Percentiles rank a stretch among this genome's conserved stretches.
phyloP scores from a whole-genome alignment of 2,329 filamentous ascomycete genomes.

The Diaporthe eres region DNA sequence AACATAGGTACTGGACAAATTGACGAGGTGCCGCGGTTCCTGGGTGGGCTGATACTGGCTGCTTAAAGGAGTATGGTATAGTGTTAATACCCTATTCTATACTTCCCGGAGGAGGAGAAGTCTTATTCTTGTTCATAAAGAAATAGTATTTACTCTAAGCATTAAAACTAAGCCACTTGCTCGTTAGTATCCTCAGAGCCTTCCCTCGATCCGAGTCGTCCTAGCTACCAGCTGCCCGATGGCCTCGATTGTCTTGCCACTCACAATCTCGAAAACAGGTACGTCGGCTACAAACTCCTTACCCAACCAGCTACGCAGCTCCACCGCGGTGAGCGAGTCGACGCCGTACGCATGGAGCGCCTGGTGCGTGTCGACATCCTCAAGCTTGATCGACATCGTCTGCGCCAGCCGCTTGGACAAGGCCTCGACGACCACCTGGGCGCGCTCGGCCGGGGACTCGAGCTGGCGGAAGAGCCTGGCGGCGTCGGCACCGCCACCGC shows the following conservation, averaged over 20 bases:
- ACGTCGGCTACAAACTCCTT: conserved; percentile 52
- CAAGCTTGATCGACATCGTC: conserved; percentile 49
- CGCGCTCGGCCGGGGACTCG: conserved; percentile 5
- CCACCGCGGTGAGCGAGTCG: conserved; percentile 59
- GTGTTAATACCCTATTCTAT: too few relatives aligned
- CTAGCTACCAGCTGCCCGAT: not conserved
- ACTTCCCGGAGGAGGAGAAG: too few relatives aligned
- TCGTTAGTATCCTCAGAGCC: too few relatives aligned
- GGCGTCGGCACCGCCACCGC: conserved; percentile 12
- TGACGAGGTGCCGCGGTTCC: too few relatives aligned
- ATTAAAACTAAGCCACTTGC: too few relatives aligned
- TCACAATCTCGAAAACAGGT: conserved; percentile 55
- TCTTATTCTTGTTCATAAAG: too few relatives aligned
- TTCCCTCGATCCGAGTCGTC: not conserved
- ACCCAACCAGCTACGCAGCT: conserved; percentile 58
- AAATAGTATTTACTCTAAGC: too few relatives aligned
- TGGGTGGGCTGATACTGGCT: too few relatives aligned
- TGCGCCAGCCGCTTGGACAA: conserved; percentile 50
- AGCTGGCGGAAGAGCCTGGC: conserved; percentile 37
- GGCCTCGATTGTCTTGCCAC: conserved; percentile 19
- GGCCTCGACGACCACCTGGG: conserved; percentile 43
- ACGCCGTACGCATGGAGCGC: conserved; percentile 53
- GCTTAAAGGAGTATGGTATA: too few relatives aligned
- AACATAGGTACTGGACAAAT: too few relatives aligned
- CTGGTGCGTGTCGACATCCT: conserved; percentile 49